Conservation (phyloP, 768 basidiomycete species). For the Mycena pura region DNA sequence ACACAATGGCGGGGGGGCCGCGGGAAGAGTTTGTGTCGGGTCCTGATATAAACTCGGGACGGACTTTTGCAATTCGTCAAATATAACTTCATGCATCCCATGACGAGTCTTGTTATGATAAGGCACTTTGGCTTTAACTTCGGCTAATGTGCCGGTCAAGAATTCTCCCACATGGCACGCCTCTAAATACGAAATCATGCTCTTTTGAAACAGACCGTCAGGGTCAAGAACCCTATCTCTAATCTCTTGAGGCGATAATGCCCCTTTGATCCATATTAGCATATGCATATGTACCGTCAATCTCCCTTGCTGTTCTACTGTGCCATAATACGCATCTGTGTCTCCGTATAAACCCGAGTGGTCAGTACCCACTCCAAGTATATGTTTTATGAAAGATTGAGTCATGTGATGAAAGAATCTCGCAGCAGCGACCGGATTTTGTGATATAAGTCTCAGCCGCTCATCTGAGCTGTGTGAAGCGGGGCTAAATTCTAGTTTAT, state of each 20-base stretch:
- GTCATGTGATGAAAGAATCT: slow-evolving; percentile 43
- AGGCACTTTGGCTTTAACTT: slow-evolving; percentile 14
- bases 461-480: slow-evolving; percentile 5
- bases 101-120: background rate
- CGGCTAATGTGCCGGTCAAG: slow-evolving; percentile 26
- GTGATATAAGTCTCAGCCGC: slow-evolving; percentile 6
- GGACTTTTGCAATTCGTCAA: background rate
- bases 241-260: slow-evolving; percentile 38
- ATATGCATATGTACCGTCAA: slow-evolving; percentile 44
- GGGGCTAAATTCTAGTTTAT: slow-evolving; percentile 30
- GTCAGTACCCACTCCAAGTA: slow-evolving; percentile 29
- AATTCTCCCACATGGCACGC: slow-evolving; percentile 39
- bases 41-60: slow-evolving; percentile 20
- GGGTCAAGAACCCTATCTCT: slow-evolving; percentile 30
- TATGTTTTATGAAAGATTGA: slow-evolving; percentile 38
- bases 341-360: slow-evolving; percentile 37
- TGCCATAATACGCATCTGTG: slow-evolving; percentile 43
- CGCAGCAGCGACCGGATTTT: slow-evolving; percentile 38
- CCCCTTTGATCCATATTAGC: slow-evolving; percentile 41
- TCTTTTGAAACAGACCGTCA: slow-evolving; percentile 33
- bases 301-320: slow-evolving; percentile 47
- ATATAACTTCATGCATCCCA: background rate
- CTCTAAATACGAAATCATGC: slow-evolving; percentile 42
- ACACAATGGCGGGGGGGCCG: slow-evolving; percentile 24
- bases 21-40: slow-evolving; percentile 33